phyloP scores from a whole-genome alignment of 2,329 filamentous ascomycete genomes.

The Sordariomycetes sp. region DNA sequence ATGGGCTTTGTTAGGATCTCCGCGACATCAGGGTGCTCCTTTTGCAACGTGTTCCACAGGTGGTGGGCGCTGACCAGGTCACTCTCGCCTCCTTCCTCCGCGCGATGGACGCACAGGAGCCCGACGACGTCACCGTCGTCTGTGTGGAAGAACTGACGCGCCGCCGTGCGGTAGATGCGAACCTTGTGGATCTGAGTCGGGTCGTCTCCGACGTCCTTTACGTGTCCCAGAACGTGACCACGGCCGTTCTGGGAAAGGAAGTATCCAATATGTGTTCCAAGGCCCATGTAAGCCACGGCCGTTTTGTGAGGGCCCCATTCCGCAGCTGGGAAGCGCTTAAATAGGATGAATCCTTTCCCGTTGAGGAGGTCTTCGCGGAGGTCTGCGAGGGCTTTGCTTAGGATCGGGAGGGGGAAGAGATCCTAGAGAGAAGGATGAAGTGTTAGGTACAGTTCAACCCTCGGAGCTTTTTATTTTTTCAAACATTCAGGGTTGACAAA shows the following conservation, averaged over 20 bases:
- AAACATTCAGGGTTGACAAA: constrained; percentile 8
- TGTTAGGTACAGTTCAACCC: not conserved
- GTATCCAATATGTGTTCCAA: constrained; percentile 76
- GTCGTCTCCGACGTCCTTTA: constrained; percentile 80
- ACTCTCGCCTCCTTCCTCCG: constrained; percentile 69
- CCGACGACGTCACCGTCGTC: constrained; percentile 78
- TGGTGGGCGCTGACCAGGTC: constrained; percentile 68
- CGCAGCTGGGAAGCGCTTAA: constrained; percentile 70
- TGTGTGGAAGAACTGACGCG: constrained; percentile 42
- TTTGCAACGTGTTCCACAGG: constrained; percentile 70
- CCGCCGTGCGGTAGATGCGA: constrained; percentile 78
- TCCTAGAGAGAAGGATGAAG: constrained; percentile 10
- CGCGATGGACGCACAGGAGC: constrained; percentile 65
- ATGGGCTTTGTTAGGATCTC: constrained; percentile 62
- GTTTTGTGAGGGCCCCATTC: constrained; percentile 69
- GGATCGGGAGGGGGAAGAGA: constrained; percentile 28
- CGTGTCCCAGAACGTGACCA: constrained; percentile 78
- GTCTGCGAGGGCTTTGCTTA: constrained; percentile 19
- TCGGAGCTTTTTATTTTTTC: too few relatives aligned
- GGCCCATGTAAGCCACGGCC: constrained; percentile 80
- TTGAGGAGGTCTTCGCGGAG: constrained; percentile 42
- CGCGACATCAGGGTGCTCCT: constrained; percentile 64
- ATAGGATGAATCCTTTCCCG: constrained; percentile 81
- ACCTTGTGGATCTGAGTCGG: constrained; percentile 66
- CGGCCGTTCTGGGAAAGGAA: constrained; percentile 77